phyloP scores from a whole-genome alignment of 2,329 filamentous ascomycete genomes.

The Hypoxylon rubiginosum region DNA sequence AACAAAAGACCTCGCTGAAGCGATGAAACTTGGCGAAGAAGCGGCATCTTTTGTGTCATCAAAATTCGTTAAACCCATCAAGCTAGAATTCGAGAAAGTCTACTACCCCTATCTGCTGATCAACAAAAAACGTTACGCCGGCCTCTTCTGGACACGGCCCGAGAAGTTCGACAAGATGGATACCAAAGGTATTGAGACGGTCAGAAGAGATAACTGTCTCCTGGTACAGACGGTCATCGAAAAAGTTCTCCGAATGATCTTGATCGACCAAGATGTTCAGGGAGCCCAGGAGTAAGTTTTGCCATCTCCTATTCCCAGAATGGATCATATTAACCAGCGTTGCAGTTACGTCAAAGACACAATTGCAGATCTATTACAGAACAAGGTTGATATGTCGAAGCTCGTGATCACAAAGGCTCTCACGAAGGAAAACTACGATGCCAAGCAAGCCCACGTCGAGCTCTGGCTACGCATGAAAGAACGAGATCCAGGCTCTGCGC shows the following conservation, averaged over 20 bases:
- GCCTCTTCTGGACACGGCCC: slow-evolving; percentile 96
- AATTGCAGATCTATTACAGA: slow-evolving; percentile 94
- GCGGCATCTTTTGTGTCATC: slow-evolving; percentile 88
- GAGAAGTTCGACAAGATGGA: slow-evolving; percentile 99
- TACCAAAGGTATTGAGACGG: slow-evolving; percentile 98
- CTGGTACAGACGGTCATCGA: slow-evolving; percentile 98
- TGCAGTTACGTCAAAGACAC: slow-evolving; percentile 93
- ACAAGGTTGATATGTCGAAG: slow-evolving; percentile 99
- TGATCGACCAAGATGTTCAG: slow-evolving; percentile 91
- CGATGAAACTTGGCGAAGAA: slow-evolving; percentile 96
- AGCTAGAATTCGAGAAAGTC: slow-evolving; percentile 98
- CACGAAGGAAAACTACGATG: slow-evolving; percentile 88
- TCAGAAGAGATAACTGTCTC: slow-evolving; percentile 94
- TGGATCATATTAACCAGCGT: slow-evolving; percentile 54
- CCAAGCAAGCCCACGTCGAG: slow-evolving; percentile 96
- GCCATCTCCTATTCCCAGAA: slow-evolving; percentile 1
- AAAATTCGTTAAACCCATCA: slow-evolving; percentile 97
- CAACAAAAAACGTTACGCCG: slow-evolving; percentile 99
- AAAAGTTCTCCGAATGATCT: slow-evolving; percentile 92
- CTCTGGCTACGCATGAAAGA: slow-evolving; percentile 97
- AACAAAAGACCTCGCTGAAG: slow-evolving; percentile 84
- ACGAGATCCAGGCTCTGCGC: slow-evolving; percentile 93
- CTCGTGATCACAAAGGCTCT: slow-evolving; percentile 98
- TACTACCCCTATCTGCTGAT: slow-evolving; percentile 98
- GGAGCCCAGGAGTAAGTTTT: slow-evolving; percentile 89